Base-by-base conservation (phyloP, 2,329 filamentous ascomycete genomes). In the Pochonia chlamydosporia region DNA sequence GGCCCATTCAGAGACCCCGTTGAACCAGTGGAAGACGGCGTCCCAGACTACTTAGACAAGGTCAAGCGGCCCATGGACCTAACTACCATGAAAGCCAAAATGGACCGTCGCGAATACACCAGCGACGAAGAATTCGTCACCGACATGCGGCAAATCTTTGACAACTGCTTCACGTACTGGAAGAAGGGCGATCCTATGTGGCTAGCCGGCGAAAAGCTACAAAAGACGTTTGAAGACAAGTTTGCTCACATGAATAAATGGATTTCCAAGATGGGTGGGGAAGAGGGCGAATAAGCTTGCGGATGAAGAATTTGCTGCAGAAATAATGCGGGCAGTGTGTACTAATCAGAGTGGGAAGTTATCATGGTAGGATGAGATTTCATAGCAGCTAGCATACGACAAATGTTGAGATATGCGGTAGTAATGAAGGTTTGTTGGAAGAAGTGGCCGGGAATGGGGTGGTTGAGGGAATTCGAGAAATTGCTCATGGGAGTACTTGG, bases 111-210 rank as follows among this genome's bases (percentile, higher is more conserved):
- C 18, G 71, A 75, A 54, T 84, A 84, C 58, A 56, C 48, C 3
- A 68, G 63, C 43, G 72, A 78, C 7, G 68, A 73, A 3, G 75
- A 81, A 44, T 84, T 84, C 53, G 60, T 73, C 31, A 63, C 61
- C 3, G 81, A 84, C 60, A 72, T 84, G 57, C 73, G 76, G 6
- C 77, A 80, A 56, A 84, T 84, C 30, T 83, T 83, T 49, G 63
- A 72, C 23, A 84, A 84, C 60, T 83, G 79, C 61, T 82, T 78
- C 60, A 74, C 72, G n/a, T 84, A 84, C 62, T 83, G 80, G 76
- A 74, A 68, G 41, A 70, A 72, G 51, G 69, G 69, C 23, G 74
- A 79, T 43, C 69, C 71, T 0, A 79, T 83, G 66, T 82, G 73
- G 65, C 57, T 60, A 1, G 70, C 75, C 1, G 79, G 79, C 51